Evolutionary conservation across 257 asterid species (phyloP).

Genomic region (Solanum pimpinellifolium): DNA sequence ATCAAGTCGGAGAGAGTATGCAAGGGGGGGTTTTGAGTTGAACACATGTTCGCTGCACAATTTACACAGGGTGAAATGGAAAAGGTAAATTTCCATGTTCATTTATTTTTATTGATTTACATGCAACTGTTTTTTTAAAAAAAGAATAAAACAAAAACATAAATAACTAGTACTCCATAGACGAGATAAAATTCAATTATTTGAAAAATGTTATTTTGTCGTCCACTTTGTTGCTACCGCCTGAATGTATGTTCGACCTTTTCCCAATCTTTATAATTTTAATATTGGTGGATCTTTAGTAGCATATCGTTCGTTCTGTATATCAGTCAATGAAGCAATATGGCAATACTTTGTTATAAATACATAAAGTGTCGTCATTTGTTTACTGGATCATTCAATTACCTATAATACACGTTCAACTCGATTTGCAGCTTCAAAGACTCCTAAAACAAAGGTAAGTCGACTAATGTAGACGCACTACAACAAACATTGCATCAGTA

Average conservation of each 20-base stretch:
- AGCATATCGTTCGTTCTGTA: neutral
- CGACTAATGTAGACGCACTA: neutral
- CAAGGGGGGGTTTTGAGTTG: constrained; percentile 20
- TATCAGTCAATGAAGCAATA: neutral
- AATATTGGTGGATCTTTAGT: neutral
- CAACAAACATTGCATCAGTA: neutral
- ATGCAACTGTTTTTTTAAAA: no score
- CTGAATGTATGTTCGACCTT: neutral
- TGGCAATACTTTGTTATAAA: neutral
- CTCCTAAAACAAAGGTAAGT: neutral
- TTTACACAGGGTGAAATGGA: neutral
- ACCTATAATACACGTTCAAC: neutral
- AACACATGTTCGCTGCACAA: neutral
- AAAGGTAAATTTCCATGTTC: neutral
- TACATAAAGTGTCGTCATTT: neutral
- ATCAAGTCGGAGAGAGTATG: neutral
- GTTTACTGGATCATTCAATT: neutral
- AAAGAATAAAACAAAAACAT: no score
- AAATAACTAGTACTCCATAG: neutral
- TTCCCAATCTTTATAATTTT: neutral
- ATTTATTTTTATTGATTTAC: neutral
- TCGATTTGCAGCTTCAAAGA: neutral
- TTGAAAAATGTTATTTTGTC: neutral
- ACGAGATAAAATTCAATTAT: neutral
- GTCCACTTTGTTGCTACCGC: neutral